phyloP scores from a whole-genome alignment of 495 filamentous ascomycete genomes.

The Evernia prunastri region DNA sequence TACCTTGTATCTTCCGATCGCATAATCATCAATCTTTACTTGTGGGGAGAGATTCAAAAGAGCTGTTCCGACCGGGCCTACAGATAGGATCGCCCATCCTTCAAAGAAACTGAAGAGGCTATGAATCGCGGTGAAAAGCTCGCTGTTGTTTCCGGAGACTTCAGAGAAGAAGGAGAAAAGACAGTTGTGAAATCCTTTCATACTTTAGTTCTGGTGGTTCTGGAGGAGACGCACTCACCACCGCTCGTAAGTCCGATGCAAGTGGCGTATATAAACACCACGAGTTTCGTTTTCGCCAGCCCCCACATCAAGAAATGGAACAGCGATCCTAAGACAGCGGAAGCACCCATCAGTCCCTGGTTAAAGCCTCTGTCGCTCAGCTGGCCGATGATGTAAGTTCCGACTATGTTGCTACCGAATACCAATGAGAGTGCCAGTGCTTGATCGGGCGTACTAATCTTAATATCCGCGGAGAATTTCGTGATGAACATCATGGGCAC shows the following conservation, averaged over 20 bases:
- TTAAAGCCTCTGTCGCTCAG: slow-evolving; percentile 16
- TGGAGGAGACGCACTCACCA: background rate
- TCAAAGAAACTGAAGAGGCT: slow-evolving; percentile 20
- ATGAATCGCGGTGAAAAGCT: slow-evolving; percentile 19
- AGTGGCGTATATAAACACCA: background rate
- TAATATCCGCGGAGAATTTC: slow-evolving; percentile 16
- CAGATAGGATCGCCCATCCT: slow-evolving; percentile 17
- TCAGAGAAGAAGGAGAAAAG: slow-evolving; percentile 18
- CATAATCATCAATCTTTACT: slow-evolving; percentile 12
- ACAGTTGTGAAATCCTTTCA: slow-evolving; percentile 13
- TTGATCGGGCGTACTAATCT: slow-evolving; percentile 15
- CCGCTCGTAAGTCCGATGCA: slow-evolving; percentile 12
- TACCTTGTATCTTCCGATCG: slow-evolving; percentile 20
- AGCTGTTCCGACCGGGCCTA: slow-evolving; percentile 16
- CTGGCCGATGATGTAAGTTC: slow-evolving; percentile 17
- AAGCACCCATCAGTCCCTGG: slow-evolving; percentile 10
- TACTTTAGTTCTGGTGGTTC: background rate
- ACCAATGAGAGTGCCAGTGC: slow-evolving; percentile 17
- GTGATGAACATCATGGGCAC: slow-evolving; percentile 25
- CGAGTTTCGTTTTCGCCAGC: slow-evolving; percentile 7
- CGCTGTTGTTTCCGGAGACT: slow-evolving; percentile 17
- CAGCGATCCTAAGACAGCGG: slow-evolving; percentile 13
- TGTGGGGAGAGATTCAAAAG: slow-evolving; percentile 12
- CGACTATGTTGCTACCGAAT: slow-evolving; percentile 14
- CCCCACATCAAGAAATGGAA: slow-evolving; percentile 20